Evolutionary conservation across 1,284 basidiomycete species (phyloP).

Genomic region (Salmacisia buchloeana): DNA sequence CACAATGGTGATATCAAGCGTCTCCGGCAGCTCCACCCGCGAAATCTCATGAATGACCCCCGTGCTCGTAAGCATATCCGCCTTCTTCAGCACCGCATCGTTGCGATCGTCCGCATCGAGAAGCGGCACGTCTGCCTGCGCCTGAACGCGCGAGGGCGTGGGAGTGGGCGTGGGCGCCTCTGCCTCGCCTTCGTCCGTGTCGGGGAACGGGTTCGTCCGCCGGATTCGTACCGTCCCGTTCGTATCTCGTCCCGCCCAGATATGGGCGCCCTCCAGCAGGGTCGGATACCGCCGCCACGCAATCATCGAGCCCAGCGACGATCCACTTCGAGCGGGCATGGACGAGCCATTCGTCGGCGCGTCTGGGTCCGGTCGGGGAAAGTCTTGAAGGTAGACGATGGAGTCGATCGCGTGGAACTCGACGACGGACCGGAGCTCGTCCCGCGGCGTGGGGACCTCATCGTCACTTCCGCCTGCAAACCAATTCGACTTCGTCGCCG

Average conservation of each 20-base stretch:
- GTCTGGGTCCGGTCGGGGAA: constrained; percentile 55
- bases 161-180: too few species aligned
- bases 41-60: constrained; percentile 89
- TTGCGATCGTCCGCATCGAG: background rate
- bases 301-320: too few species aligned
- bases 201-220: constrained; percentile 11
- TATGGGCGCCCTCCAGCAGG: constrained; percentile 51
- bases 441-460: constrained; percentile 18
- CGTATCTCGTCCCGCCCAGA: constrained; percentile 28
- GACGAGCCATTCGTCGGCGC: too few species aligned
- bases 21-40: constrained; percentile 75
- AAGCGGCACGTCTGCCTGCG: too few species aligned
- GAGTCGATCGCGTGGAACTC: constrained; percentile 75
- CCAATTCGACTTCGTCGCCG: constrained; percentile 61
- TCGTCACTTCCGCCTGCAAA: background rate
- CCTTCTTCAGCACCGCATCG: constrained; percentile 38
- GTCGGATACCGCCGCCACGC: constrained; percentile 36
- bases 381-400: constrained; percentile 66
- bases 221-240: constrained; percentile 27
- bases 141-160: too few species aligned
- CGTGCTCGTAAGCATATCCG: constrained; percentile 72
- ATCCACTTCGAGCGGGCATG: too few species aligned
- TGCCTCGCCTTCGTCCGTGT: too few species aligned
- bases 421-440: constrained; percentile 74
- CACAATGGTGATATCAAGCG: constrained; percentile 74